Evolutionary conservation across 331 rosid genomes (phyloP), one percentile per base, ranked within the genome.

Genomic region (Rosa hybrid): DNA sequence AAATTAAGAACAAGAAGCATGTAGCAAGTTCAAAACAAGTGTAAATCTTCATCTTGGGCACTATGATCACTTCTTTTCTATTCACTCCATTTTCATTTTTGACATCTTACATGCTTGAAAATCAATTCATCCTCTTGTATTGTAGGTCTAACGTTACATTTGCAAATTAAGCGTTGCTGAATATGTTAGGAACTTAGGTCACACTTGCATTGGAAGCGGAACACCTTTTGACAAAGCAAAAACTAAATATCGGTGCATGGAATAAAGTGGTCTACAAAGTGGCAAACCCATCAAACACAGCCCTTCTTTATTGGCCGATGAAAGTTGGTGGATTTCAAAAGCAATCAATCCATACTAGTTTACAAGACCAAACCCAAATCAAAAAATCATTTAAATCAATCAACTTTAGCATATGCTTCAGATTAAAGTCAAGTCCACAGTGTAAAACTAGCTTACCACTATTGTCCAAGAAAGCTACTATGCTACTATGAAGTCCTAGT

Each of bases 201-300:
- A 83, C 87, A 68, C 54, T 54, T 54, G 74, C 83, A 77, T 8
- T 39, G 39, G 72, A 72, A 38, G 77, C 79, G 78, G 42, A 80
- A 14, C 64, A 16, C 62, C 80, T 88, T 85, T 85, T 85, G 92
- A 83, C 90, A 73, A 87, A 76, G 86, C 76, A 65, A 56, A 81
- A 74, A 83, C 68, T 1, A 81, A 63, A 77, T 81, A 48, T 88
- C 82, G 89, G 85, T 87, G 94, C 72, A 70, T 75, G 86, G 82
- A 91, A 86, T 87, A 87, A 90, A 86, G 90, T 59, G 85, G 83
- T 70, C 64, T 71, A 74, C 78, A 84, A 71, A 78, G 82, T 77
- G 86, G 80, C 84, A 81, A 56, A 44, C 81, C 81, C 71, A 87
- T 77, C 70, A 75, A 88, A 86, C 78, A 75, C 69, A 76, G 71